Conservation (phyloP, 1,139 yeast species). For the Hyphopichia fennica region DNA sequence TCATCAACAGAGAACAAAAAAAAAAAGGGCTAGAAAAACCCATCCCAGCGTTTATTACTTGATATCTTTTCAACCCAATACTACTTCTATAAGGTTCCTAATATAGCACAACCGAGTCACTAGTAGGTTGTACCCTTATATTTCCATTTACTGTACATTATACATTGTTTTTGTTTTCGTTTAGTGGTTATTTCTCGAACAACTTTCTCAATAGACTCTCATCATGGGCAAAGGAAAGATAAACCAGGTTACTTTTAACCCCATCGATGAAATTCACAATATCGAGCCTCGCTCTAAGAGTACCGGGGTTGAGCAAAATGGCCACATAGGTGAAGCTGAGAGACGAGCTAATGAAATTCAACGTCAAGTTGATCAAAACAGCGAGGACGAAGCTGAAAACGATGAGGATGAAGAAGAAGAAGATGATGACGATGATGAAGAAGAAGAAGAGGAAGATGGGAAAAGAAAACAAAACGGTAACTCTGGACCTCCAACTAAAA, state of each 20-base stretch:
- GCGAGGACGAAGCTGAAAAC: slow-evolving; percentile 3
- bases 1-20: background rate
- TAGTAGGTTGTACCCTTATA: background rate
- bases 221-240: slow-evolving; percentile 35
- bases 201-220: background rate
- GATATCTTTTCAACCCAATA: background rate
- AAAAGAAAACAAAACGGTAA: slow-evolving; percentile 11
- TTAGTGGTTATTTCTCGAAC: background rate
- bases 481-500: slow-evolving; percentile 28
- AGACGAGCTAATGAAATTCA: background rate
- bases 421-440: slow-evolving; percentile 14
- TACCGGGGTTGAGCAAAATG: slow-evolving; percentile 2
- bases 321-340: slow-evolving; percentile 1
- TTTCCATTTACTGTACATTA: background rate
- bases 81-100: background rate
- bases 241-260: slow-evolving; percentile 7
- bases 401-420: slow-evolving; percentile 12
- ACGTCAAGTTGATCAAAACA: slow-evolving; percentile 5
- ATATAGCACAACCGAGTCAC: background rate
- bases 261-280: slow-evolving; percentile 2
- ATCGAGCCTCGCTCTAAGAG: background rate
- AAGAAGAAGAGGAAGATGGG: slow-evolving; percentile 14
- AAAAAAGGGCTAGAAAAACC: background rate
- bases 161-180: background rate
- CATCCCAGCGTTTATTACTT: background rate